Conservation (phyloP, 1,284 basidiomycete species). For the Melampsora americana region DNA sequence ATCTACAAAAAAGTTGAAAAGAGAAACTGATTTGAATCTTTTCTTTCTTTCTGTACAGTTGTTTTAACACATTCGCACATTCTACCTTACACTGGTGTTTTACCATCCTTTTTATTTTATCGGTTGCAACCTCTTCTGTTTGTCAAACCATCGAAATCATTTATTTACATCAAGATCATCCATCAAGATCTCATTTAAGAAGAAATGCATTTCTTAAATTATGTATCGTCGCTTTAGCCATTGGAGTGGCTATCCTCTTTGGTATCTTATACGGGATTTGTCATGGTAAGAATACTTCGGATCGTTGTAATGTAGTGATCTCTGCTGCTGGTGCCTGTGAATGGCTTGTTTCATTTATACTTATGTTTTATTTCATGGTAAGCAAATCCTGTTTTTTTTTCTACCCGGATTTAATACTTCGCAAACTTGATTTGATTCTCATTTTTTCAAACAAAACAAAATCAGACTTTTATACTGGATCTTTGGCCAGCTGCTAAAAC, state of each 20-base stretch:
- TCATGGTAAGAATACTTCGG: slow-evolving; percentile 17
- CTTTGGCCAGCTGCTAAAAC: slow-evolving; percentile 37
- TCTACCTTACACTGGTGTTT: slow-evolving; percentile 33
- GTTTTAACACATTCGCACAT: slow-evolving; percentile 32
- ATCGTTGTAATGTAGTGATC: slow-evolving; percentile 12
- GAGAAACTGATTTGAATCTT: not conserved
- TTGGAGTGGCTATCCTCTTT: slow-evolving; percentile 24
- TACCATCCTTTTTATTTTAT: slow-evolving; percentile 30
- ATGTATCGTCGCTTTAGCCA: slow-evolving; percentile 5
- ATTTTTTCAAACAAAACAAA: not conserved
- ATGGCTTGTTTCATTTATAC: slow-evolving; percentile 22
- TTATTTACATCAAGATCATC: slow-evolving; percentile 35
- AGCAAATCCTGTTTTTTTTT: not conserved
- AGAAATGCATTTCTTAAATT: slow-evolving; percentile 25
- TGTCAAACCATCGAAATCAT: slow-evolving; percentile 28
- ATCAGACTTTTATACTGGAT: slow-evolving; percentile 33
- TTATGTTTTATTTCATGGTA: slow-evolving; percentile 34
- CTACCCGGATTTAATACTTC: too few relatives aligned
- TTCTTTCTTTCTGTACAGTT: not conserved
- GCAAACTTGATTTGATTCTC: not conserved
- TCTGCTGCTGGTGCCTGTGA: slow-evolving; percentile 26
- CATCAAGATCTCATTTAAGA: slow-evolving; percentile 19
- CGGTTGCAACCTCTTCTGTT: slow-evolving; percentile 14
- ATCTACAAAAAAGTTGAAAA: not conserved
- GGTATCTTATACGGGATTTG: slow-evolving; percentile 29